Evolutionary conservation across 805 yeast species (phyloP).

Genomic region (Candida berthetii): DNA sequence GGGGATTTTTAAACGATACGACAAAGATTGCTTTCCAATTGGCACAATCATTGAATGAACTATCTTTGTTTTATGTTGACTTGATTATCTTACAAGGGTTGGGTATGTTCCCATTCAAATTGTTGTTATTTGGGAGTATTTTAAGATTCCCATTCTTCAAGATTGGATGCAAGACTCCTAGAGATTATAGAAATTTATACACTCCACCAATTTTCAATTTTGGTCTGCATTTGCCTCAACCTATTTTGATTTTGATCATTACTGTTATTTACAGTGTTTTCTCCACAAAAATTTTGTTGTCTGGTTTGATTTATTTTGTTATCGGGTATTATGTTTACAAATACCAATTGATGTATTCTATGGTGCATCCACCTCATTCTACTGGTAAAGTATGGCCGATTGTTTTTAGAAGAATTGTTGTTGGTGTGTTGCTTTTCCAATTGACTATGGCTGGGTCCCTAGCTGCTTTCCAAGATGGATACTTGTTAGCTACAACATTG

Average conservation of each 20-base stretch:
- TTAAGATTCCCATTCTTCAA: slow-evolving; percentile 66
- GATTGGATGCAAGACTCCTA: slow-evolving; percentile 66
- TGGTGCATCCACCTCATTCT: slow-evolving; percentile 94
- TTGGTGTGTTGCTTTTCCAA: slow-evolving; percentile 82
- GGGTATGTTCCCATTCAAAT: slow-evolving; percentile 85
- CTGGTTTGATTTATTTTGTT: slow-evolving; percentile 79
- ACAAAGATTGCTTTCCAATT: slow-evolving; percentile 82
- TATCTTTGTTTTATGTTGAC: slow-evolving; percentile 87
- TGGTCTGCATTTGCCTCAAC: slow-evolving; percentile 89
- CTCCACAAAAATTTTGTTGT: slow-evolving; percentile 79
- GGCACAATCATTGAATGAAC: slow-evolving; percentile 73
- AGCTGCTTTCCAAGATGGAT: slow-evolving; percentile 73
- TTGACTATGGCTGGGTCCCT: slow-evolving; percentile 90
- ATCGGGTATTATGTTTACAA: slow-evolving; percentile 87
- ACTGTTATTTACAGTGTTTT: slow-evolving; percentile 84
- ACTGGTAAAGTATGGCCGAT: slow-evolving; percentile 97
- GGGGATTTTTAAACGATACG: slow-evolving; percentile 82
- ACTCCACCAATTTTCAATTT: slow-evolving; percentile 91
- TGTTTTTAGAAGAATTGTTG: slow-evolving; percentile 71
- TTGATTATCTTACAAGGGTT: slow-evolving; percentile 75
- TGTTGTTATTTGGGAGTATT: slow-evolving; percentile 75
- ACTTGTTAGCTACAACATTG: slow-evolving; percentile 61
- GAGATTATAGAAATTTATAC: slow-evolving; percentile 70
- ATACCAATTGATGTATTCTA: slow-evolving; percentile 82
- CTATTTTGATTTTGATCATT: slow-evolving; percentile 77